Percentiles rank a stretch among this genome's conserved stretches.
phyloP scores from a whole-genome alignment of 768 basidiomycete species.

The Galerina marginata region DNA sequence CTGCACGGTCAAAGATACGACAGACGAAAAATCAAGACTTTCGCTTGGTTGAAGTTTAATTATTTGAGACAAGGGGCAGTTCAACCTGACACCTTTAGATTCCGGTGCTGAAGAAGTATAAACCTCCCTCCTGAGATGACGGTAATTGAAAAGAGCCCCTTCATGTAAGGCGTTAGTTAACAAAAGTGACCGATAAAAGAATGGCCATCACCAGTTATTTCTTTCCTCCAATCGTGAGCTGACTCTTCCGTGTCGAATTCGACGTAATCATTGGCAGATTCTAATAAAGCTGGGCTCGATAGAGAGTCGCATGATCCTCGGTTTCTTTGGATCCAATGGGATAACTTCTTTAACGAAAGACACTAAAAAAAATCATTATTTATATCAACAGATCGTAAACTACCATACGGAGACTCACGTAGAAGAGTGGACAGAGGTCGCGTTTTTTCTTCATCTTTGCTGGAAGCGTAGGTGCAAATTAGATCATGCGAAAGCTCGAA shows the following conservation, averaged over 20 bases:
- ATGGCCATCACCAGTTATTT: conserved; percentile 44
- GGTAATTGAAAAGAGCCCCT: conserved; percentile 53
- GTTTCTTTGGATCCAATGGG: conserved; percentile 50
- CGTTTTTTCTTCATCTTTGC: conserved; percentile 56
- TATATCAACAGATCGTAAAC: not conserved
- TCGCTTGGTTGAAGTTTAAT: conserved; percentile 24
- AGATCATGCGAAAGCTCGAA: conserved; percentile 66
- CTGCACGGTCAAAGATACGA: conserved; percentile 31
- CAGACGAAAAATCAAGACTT: conserved; percentile 31
- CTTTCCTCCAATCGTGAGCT: conserved; percentile 53
- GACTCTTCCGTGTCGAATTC: conserved; percentile 68
- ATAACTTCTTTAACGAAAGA: conserved; percentile 49
- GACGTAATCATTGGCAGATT: conserved; percentile 31
- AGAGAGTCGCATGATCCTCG: conserved; percentile 44
- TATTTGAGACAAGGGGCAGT: conserved; percentile 50
- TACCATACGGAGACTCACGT: conserved; percentile 39
- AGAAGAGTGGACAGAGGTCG: conserved; percentile 58
- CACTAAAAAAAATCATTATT: conserved; percentile 38
- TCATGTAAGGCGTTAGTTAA: not conserved
- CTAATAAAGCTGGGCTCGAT: conserved; percentile 33
- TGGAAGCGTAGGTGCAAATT: conserved; percentile 60
- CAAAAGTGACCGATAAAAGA: not conserved
- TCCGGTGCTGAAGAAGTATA: conserved; percentile 34
- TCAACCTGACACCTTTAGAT: conserved; percentile 46
- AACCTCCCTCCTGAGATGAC: conserved; percentile 45